phyloP scores from a whole-genome alignment of 495 filamentous ascomycete genomes.

The Margaritispora aquatica region DNA sequence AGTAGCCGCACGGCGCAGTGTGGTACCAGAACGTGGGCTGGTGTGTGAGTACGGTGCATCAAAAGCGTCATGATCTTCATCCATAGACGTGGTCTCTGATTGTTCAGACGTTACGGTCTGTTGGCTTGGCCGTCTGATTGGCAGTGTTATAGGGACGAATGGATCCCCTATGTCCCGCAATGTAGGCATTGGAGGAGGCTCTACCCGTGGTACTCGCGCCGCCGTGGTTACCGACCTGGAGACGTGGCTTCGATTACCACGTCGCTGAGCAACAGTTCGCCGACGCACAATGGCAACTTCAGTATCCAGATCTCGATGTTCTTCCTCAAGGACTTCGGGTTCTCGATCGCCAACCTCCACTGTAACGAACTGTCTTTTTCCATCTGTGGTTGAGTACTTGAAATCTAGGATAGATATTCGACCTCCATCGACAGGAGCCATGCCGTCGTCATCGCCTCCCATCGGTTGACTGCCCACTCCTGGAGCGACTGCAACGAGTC shows the following conservation, averaged over 20 bases:
- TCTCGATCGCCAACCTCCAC: constrained; percentile 71
- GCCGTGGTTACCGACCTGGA: constrained; percentile 11
- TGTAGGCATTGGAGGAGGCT: constrained; percentile 12
- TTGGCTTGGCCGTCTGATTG: constrained; percentile 25
- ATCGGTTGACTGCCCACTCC: constrained; percentile 57
- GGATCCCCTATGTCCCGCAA: constrained; percentile 12
- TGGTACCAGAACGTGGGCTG: constrained; percentile 69
- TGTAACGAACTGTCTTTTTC: constrained; percentile 46
- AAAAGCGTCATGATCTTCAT: constrained; percentile 51
- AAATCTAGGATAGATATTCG: constrained; percentile 76
- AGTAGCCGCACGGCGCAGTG: constrained; percentile 71
- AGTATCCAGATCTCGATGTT: constrained; percentile 67
- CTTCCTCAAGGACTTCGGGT: constrained; percentile 66
- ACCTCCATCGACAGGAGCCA: constrained; percentile 75
- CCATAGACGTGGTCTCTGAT: constrained; percentile 27
- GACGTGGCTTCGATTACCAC: constrained; percentile 20
- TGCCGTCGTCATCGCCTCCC: constrained; percentile 62
- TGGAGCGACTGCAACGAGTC: constrained; percentile 69
- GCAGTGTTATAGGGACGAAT: constrained; percentile 20
- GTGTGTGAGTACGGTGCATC: constrained; percentile 72
- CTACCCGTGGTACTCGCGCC: constrained; percentile 5
- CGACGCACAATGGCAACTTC: constrained; percentile 78
- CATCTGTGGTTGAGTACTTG: constrained; percentile 50
- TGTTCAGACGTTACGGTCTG: constrained; percentile 23
- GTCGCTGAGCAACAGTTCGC: constrained; percentile 58